Conservation (phyloP, 495 filamentous ascomycete genomes). For the Penicillium egyptiacum region DNA sequence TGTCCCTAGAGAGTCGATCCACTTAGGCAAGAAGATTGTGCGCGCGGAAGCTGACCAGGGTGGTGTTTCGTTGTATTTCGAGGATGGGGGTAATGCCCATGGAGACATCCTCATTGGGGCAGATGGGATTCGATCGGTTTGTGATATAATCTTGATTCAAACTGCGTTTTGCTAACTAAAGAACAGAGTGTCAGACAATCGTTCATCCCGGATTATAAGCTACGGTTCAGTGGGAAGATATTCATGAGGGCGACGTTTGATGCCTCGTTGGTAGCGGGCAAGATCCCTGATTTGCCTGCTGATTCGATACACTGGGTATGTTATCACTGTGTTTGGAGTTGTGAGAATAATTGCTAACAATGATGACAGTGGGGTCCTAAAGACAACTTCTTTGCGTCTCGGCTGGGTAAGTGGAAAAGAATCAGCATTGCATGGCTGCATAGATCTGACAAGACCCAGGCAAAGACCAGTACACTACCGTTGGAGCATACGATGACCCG, state of each 20-base stretch:
- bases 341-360: background rate
- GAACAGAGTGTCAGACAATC: constrained; percentile 31
- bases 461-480: constrained; percentile 45
- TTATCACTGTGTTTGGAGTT: background rate
- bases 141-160: constrained; percentile 1
- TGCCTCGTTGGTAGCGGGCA: constrained; percentile 35
- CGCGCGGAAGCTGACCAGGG: constrained; percentile 18
- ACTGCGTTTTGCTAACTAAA: background rate
- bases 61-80: constrained; percentile 29
- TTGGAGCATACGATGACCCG: constrained; percentile 47
- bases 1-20: constrained; percentile 34
- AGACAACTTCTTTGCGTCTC: constrained; percentile 48
- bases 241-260: constrained; percentile 50
- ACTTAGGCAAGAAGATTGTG: constrained; percentile 24
- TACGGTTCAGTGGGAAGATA: constrained; percentile 46
- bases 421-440: background rate
- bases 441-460: constrained; percentile 22
- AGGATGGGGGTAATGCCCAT: constrained; percentile 29
- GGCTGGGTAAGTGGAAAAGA: constrained; percentile 34
- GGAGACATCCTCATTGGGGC: constrained; percentile 38
- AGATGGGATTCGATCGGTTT: constrained; percentile 38
- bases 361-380: constrained; percentile 42
- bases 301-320: constrained; percentile 49
- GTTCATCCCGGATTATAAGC: constrained; percentile 42
- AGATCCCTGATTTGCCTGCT: constrained; percentile 40